Percentiles rank a stretch among this genome's conserved stretches.
Evolutionary conservation across 1,284 basidiomycete species (phyloP).

Genomic region (Irpex sp.): DNA sequence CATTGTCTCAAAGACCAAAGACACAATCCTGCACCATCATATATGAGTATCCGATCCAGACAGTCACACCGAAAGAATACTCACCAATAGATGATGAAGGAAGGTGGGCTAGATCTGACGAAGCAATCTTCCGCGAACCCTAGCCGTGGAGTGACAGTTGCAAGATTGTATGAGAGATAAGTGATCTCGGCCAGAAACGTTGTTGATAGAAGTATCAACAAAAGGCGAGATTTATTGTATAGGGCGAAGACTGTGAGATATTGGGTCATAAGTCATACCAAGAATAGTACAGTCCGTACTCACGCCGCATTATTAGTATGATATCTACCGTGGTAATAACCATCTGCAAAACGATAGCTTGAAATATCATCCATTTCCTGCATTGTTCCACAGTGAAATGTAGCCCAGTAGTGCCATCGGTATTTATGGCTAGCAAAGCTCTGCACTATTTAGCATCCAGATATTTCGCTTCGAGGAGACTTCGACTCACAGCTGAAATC

Average conservation of each 20-base stretch:
- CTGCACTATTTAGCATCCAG: constrained; percentile 4
- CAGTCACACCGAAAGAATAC: neutral
- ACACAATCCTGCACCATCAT: constrained; percentile 17
- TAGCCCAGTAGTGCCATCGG: constrained; percentile 21
- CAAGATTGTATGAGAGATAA: constrained; percentile 21
- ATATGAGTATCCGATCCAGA: neutral
- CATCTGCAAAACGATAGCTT: constrained; percentile 21
- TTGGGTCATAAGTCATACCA: neutral
- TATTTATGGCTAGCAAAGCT: constrained; percentile 21
- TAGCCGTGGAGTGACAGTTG: constrained; percentile 18
- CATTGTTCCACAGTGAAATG: constrained; percentile 18
- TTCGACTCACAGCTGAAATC: constrained; percentile 19
- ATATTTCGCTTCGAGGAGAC: neutral
- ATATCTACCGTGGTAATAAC: constrained; percentile 24
- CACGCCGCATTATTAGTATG: constrained; percentile 22
- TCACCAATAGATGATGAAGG: constrained; percentile 25
- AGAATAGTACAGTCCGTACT: neutral
- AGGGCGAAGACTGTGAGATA: constrained; percentile 19
- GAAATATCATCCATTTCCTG: constrained; percentile 21
- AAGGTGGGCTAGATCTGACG: constrained; percentile 20
- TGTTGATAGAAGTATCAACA: constrained; percentile 13
- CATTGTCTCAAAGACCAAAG: constrained; percentile 23
- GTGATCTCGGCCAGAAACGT: constrained; percentile 19
- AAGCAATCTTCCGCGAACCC: constrained; percentile 22
- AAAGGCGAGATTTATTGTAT: constrained; percentile 15